Percentiles rank a stretch among this genome's conserved stretches.
Evolutionary conservation across 1,139 yeast genomes (phyloP).

Genomic region (Diutina scorzettiae): DNA sequence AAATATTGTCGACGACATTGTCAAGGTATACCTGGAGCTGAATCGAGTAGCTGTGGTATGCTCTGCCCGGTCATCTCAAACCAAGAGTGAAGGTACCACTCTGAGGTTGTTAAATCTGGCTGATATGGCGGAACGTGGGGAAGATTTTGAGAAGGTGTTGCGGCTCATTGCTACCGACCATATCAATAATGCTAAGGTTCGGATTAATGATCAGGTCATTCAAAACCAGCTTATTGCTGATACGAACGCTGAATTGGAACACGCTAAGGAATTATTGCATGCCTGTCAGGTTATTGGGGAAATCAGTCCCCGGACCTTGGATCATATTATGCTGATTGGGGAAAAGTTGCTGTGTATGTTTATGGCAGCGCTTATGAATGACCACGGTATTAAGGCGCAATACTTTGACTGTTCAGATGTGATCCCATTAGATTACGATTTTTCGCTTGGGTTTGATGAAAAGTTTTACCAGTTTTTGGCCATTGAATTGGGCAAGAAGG

Average conservation of each 20-base stretch:
- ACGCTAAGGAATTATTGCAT: conserved; percentile 56
- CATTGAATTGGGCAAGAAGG: conserved; percentile 42
- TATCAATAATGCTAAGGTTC: conserved; percentile 51
- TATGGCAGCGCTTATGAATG: conserved; percentile 76
- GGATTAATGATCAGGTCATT: conserved; percentile 35
- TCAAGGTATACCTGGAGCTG: conserved; percentile 46
- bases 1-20: conserved; percentile 74
- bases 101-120: conserved; percentile 73
- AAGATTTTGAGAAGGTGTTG: conserved; percentile 41
- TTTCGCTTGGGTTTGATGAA: conserved; percentile 48
- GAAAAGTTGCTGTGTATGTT: conserved; percentile 85
- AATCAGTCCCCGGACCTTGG: conserved; percentile 78
- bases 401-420: conserved; percentile 72
- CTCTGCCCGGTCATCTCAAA: conserved; percentile 84
- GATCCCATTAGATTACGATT: conserved; percentile 47
- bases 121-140: conserved; percentile 53
- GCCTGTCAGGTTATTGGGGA: conserved; percentile 92
- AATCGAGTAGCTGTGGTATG: conserved; percentile 91
- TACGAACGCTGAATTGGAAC: conserved; percentile 52
- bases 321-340: conserved; percentile 85
- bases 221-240: conserved; percentile 38
- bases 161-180: conserved; percentile 69
- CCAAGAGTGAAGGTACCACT: conserved; percentile 93
- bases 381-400: conserved; percentile 61
- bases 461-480: conserved; percentile 56